Conservation (phyloP, 2,329 filamentous ascomycete genomes). For the Canariomyces notabilis region DNA sequence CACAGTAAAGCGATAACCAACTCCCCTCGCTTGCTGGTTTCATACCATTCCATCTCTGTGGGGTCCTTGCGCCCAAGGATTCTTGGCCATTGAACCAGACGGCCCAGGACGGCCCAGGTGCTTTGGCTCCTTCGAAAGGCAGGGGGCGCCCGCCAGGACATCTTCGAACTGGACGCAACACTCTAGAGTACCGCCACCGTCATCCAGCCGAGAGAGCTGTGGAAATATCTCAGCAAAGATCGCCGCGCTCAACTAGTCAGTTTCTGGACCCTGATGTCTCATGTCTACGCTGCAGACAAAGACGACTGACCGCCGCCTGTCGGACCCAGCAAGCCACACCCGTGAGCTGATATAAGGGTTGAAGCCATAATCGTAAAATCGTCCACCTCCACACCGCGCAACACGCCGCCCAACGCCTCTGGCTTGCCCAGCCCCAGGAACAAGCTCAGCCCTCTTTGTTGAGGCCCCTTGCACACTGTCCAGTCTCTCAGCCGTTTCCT, state of each 20-base stretch:
- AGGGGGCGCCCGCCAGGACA: constrained; percentile 25
- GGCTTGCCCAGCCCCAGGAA: too few relatives aligned
- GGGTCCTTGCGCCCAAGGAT: constrained; percentile 27
- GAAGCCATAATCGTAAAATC: constrained; percentile 17
- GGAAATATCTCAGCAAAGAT: constrained; percentile 18
- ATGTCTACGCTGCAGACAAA: constrained; percentile 32
- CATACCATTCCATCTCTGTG: constrained; percentile 1
- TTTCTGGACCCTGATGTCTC: constrained; percentile 30
- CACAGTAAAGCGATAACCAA: too few relatives aligned
- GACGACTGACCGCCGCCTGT: constrained; percentile 26
- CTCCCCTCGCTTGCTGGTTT: not conserved
- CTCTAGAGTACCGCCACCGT: not conserved
- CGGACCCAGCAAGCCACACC: constrained; percentile 13
- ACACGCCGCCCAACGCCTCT: constrained; percentile 8
- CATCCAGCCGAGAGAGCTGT: constrained; percentile 13
- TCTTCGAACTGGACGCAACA: constrained; percentile 1
- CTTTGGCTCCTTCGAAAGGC: constrained; percentile 18
- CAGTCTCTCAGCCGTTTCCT: not conserved
- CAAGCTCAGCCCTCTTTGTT: constrained; percentile 20
- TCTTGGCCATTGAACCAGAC: constrained; percentile 14
- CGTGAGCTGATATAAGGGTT: constrained; percentile 24
- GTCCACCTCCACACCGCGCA: constrained; percentile 17
- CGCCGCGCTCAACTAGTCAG: constrained; percentile 25
- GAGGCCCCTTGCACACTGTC: constrained; percentile 5
- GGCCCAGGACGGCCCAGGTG: constrained; percentile 1